phyloP scores from a whole-genome alignment of 768 basidiomycete genomes.

The Cystofilobasidium ferigula region DNA sequence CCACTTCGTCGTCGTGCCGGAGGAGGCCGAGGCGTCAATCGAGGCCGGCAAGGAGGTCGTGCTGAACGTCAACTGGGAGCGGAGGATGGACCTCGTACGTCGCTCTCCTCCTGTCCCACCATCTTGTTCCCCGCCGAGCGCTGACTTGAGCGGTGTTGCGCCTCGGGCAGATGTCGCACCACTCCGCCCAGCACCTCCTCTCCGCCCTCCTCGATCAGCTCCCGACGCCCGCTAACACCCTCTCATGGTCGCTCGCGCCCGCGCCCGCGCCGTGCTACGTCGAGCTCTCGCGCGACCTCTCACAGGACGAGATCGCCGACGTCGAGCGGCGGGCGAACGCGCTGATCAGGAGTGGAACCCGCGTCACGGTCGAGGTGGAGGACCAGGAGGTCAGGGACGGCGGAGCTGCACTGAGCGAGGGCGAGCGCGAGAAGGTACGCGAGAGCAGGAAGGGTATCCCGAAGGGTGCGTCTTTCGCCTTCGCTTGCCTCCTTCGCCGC shows the following conservation, averaged over 20 bases:
- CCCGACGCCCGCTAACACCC: slow-evolving; percentile 48
- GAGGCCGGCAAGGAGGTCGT: slow-evolving; percentile 48
- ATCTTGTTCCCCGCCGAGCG: not conserved
- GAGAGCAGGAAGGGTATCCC: slow-evolving; percentile 51
- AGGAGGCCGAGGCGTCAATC: slow-evolving; percentile 35
- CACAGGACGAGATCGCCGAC: slow-evolving; percentile 49
- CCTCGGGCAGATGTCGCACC: slow-evolving; percentile 62
- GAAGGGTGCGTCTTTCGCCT: not conserved
- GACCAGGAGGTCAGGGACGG: slow-evolving; percentile 45
- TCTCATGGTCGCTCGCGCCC: slow-evolving; percentile 68
- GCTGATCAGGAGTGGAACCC: slow-evolving; percentile 58
- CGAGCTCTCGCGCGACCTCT: slow-evolving; percentile 60
- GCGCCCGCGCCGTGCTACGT: slow-evolving; percentile 61
- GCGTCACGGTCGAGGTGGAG: slow-evolving; percentile 64
- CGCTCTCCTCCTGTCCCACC: not conserved
- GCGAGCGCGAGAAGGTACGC: slow-evolving; percentile 34
- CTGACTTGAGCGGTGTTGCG: not conserved
- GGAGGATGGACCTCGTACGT: slow-evolving; percentile 58
- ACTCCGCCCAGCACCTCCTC: slow-evolving; percentile 72
- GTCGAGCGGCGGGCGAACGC: slow-evolving; percentile 58
- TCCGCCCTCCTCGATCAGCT: slow-evolving; percentile 67
- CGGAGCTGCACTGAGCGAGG: not conserved
- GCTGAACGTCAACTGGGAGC: slow-evolving; percentile 51
- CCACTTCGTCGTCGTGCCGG: slow-evolving; percentile 50
- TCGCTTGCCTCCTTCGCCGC: not conserved